Evolutionary conservation across 2,329 filamentous ascomycete species (phyloP).

Genomic region (Diaporthe caulivora): DNA sequence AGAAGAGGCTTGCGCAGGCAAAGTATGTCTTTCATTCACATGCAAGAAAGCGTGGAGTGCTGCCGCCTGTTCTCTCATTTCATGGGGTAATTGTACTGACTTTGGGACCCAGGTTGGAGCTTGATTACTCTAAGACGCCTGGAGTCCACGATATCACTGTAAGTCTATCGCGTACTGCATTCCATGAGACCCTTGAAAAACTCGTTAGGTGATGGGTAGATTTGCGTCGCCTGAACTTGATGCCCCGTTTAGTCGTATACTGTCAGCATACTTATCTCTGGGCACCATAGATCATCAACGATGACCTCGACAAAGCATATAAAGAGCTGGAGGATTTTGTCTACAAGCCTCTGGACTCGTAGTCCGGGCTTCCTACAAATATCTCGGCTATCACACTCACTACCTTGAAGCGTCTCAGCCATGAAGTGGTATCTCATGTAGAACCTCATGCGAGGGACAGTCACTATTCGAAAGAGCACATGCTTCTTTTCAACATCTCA

Average conservation of each 20-base stretch:
- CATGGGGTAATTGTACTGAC: slow-evolving; percentile 8
- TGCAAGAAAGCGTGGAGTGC: not conserved
- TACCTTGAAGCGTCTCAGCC: not conserved
- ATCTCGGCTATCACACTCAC: not conserved
- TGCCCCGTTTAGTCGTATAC: not conserved
- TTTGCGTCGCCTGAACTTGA: not conserved
- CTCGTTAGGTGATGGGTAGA: not conserved
- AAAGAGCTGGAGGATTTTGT: slow-evolving; percentile 64
- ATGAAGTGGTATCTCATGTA: not conserved
- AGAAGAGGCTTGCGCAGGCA: slow-evolving; percentile 78
- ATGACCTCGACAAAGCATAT: slow-evolving; percentile 63
- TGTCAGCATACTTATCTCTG: slow-evolving; percentile 13
- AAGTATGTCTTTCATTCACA: slow-evolving; percentile 47
- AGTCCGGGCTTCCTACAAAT: not conserved
- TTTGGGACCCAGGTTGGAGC: slow-evolving; percentile 62
- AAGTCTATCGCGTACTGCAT: not conserved
- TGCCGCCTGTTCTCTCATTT: not conserved
- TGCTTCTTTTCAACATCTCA: slow-evolving; percentile 34
- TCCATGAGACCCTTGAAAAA: not conserved
- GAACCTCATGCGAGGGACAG: not conserved
- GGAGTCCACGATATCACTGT: slow-evolving; percentile 64
- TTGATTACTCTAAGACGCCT: slow-evolving; percentile 77
- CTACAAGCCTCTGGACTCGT: slow-evolving; percentile 50
- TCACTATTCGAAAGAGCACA: not conserved
- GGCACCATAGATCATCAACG: slow-evolving; percentile 49